phyloP scores from a whole-genome alignment of 2,329 filamentous ascomycete genomes.

The Botrytis elliptica region DNA sequence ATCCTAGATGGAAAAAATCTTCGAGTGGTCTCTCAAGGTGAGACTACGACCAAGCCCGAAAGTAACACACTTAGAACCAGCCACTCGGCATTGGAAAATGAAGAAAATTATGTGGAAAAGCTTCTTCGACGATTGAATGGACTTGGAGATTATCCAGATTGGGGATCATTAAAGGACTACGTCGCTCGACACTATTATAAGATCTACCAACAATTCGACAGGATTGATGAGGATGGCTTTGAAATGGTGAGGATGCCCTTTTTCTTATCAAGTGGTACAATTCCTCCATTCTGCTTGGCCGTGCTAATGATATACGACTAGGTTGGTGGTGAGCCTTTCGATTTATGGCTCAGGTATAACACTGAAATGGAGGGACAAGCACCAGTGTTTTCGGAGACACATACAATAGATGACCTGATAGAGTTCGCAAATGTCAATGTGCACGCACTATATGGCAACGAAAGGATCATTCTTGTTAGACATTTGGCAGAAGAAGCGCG shows the following conservation, averaged over 20 bases:
- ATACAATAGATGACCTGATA: background rate
- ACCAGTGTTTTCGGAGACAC: background rate
- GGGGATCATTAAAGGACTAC: conserved; percentile 22
- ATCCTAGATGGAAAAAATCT: conserved; percentile 31
- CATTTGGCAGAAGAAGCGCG: background rate
- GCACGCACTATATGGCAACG: background rate
- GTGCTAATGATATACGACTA: background rate
- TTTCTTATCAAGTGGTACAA: background rate
- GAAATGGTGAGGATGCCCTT: conserved; percentile 18
- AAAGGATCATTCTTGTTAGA: background rate
- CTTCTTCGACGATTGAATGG: conserved; percentile 19
- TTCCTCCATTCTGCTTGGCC: background rate
- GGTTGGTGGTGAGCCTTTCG: conserved; percentile 26
- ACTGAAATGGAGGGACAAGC: background rate
- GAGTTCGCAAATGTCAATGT: background rate
- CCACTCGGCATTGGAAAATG: conserved; percentile 22
- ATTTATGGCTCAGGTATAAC: conserved; percentile 22
- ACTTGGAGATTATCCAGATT: conserved; percentile 23
- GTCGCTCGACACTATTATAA: conserved; percentile 22
- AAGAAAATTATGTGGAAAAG: conserved; percentile 19
- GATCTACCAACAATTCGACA: conserved; percentile 28
- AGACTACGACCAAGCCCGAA: conserved; percentile 27
- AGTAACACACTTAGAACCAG: conserved; percentile 22
- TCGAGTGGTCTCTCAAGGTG: conserved; percentile 25
- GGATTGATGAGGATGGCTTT: conserved; percentile 28